These are phyloP conservation scores for Mucor plumbeus DNA, from an alignment of 371 early-diverging fungal species.

Conservation along the genomic window DNA sequence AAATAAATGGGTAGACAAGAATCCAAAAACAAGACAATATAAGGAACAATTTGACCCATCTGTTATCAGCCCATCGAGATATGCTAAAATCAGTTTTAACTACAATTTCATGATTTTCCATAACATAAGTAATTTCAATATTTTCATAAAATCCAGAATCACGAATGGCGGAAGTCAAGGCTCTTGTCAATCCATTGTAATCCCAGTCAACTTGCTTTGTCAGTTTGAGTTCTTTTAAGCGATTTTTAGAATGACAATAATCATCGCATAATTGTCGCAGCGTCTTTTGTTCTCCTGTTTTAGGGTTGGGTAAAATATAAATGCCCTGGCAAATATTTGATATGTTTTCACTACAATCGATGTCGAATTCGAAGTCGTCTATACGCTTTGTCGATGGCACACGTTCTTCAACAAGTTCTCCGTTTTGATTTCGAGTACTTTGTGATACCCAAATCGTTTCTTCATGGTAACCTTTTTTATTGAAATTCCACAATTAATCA, in stretches of 20 bases:
- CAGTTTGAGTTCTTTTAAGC: slow-evolving; percentile 46
- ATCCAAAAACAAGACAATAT: slow-evolving; percentile 51
- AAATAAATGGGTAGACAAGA: slow-evolving; percentile 38
- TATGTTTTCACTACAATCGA: slow-evolving; percentile 38
- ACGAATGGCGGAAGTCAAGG: slow-evolving; percentile 47
- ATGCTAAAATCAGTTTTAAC: slow-evolving; percentile 38
- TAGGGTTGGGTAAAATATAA: slow-evolving; percentile 37
- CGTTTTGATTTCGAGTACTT: slow-evolving; percentile 39
- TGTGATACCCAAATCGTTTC: slow-evolving; percentile 42
- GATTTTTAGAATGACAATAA: slow-evolving; percentile 38
- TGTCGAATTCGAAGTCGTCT: slow-evolving; percentile 43
- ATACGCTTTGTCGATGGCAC: slow-evolving; percentile 32
- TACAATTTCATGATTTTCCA: slow-evolving; percentile 39
- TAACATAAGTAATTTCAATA: slow-evolving; percentile 40
- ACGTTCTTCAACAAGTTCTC: slow-evolving; percentile 34
- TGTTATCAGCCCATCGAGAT: slow-evolving; percentile 37
- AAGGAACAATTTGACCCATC: slow-evolving; percentile 30
- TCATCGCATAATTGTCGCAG: slow-evolving; percentile 48
- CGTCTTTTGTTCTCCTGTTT: slow-evolving; percentile 35
- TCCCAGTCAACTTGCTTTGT: slow-evolving; percentile 52
- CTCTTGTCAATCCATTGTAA: slow-evolving; percentile 39
- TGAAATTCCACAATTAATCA: not conserved
- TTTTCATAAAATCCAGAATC: slow-evolving; percentile 38
- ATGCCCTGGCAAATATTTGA: slow-evolving; percentile 35
- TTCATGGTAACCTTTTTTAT: slow-evolving; percentile 45